A percentile compares a stretch with the other conserved stretches of the same genome.
phyloP scores from a whole-genome alignment of 345 rosid species.

The Linum trigynum region DNA sequence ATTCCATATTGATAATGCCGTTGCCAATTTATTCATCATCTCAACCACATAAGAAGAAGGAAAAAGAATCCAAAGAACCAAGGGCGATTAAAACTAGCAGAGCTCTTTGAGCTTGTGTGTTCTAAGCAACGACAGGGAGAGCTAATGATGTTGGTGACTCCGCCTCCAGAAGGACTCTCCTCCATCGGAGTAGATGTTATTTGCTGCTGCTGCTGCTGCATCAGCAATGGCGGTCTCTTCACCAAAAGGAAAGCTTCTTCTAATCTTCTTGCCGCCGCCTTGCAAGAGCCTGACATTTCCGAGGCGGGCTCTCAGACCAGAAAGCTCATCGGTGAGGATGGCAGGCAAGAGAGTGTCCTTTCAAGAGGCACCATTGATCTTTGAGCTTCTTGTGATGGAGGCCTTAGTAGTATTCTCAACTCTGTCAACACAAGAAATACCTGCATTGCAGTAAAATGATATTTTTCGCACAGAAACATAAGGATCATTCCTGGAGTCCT shows the following conservation, averaged over 20 bases:
- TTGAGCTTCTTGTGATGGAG: constrained; percentile 20
- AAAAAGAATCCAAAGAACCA: too few relatives aligned
- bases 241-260: constrained; percentile 18
- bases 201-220: constrained; percentile 13
- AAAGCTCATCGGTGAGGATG: constrained; percentile 26
- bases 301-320: constrained; percentile 42
- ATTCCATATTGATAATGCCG: too few relatives aligned
- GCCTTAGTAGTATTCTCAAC: constrained; percentile 18
- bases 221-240: constrained; percentile 26
- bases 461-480: neutral
- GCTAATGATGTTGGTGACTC: too few relatives aligned
- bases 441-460: constrained; percentile 23
- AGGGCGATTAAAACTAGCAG: too few relatives aligned
- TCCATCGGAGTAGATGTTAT: constrained; percentile 22
- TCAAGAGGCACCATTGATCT: constrained; percentile 26
- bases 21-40: too few relatives aligned
- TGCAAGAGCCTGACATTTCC: constrained; percentile 38
- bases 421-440: constrained; percentile 29
- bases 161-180: constrained; percentile 31
- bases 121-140: too few relatives aligned
- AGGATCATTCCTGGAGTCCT: too few relatives aligned
- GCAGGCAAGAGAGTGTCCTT: constrained; percentile 20
- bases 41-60: too few relatives aligned
- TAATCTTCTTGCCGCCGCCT: constrained; percentile 22
- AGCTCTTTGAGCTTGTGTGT: too few relatives aligned